Evolutionary conservation across 176 grass and related monocot species (phyloP).

Genomic region (Carex myosuroides): DNA sequence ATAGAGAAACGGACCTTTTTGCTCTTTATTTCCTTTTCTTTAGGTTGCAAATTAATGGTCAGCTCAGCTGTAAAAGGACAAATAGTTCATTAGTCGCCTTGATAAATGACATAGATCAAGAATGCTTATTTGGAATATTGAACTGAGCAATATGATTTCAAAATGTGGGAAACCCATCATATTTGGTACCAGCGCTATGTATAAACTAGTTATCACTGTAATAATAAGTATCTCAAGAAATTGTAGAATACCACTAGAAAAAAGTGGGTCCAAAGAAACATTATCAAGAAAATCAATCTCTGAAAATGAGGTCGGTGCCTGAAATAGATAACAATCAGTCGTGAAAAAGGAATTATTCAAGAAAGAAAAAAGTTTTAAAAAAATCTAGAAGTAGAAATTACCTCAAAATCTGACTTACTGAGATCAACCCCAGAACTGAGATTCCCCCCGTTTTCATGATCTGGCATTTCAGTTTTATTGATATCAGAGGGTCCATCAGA

Average conservation of each 20-base stretch:
- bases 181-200: too few relatives aligned
- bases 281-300: constrained; percentile 11
- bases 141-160: neutral
- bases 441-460: neutral
- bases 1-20: neutral
- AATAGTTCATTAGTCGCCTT: neutral
- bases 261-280: neutral
- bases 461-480: neutral
- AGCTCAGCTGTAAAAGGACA: constrained; percentile 7
- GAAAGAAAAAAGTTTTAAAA: neutral
- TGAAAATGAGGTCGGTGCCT: neutral
- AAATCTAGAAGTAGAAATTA: neutral
- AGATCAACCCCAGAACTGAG: neutral
- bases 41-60: neutral
- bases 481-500: neutral
- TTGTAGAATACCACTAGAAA: constrained; percentile 2
- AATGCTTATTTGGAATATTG: neutral
- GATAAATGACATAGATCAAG: neutral
- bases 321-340: neutral
- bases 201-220: too few relatives aligned
- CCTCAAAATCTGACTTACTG: neutral
- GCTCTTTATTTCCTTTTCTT: neutral
- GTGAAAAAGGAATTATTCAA: neutral
- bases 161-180: too few relatives aligned
- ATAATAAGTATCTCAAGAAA: neutral